phyloP scores from a whole-genome alignment of 306 rosid genomes.

The Pueraria montana region DNA sequence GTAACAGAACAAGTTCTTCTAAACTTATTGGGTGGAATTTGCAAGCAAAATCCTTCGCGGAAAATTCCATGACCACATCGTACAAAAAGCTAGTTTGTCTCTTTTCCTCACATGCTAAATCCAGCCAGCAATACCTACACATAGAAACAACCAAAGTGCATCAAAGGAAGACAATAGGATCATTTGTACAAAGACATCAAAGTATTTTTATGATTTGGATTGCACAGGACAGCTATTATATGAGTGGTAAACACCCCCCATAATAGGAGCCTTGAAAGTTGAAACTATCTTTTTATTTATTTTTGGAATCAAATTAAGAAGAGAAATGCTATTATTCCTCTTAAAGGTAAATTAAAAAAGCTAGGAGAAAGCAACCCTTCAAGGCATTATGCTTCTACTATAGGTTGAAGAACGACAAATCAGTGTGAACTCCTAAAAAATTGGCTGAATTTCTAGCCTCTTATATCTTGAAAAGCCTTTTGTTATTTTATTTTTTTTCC shows the following conservation, averaged over 20 bases:
- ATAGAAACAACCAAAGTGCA: slow-evolving; percentile 62
- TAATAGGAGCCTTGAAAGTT: slow-evolving; percentile 46
- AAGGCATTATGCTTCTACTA: slow-evolving; percentile 12
- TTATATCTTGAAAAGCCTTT: slow-evolving; percentile 12
- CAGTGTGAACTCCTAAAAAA: slow-evolving; percentile 40
- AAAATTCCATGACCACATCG: slow-evolving; percentile 50
- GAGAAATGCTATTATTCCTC: slow-evolving; percentile 4
- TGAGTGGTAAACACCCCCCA: slow-evolving; percentile 46
- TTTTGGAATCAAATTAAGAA: slow-evolving; percentile 30
- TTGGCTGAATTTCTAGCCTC: slow-evolving; percentile 51
- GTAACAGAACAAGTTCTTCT: slow-evolving; percentile 49
- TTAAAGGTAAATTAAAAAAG: not conserved
- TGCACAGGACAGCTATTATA: slow-evolving; percentile 35
- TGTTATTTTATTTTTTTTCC: not conserved
- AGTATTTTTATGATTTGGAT: slow-evolving; percentile 23
- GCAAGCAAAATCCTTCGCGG: not conserved
- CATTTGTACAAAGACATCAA: slow-evolving; percentile 42
- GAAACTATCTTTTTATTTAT: not conserved
- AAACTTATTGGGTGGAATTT: slow-evolving; percentile 8
- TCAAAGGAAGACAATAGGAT: slow-evolving; percentile 45
- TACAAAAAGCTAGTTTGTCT: slow-evolving; percentile 64
- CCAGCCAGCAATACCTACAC: slow-evolving; percentile 53
- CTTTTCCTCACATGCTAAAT: slow-evolving; percentile 82
- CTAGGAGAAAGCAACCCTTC: slow-evolving; percentile 45
- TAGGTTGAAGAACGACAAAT: slow-evolving; percentile 27